phyloP scores from a whole-genome alignment of 2,329 filamentous ascomycete genomes.

The Achaetomium macrosporum region DNA sequence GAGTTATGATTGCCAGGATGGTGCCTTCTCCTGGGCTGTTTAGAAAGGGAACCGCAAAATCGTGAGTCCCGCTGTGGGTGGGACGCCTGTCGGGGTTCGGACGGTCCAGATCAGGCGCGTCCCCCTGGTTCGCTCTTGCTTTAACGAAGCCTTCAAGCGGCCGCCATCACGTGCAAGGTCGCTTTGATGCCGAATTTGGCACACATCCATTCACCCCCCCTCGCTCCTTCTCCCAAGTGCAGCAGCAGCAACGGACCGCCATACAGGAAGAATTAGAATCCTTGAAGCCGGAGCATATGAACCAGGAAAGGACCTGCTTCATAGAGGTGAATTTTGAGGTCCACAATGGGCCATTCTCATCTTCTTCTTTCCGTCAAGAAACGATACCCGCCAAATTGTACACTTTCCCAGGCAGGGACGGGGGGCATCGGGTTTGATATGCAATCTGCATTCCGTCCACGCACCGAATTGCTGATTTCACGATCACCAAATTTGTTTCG shows the following conservation, averaged over 20 bases:
- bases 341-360: too few species aligned
- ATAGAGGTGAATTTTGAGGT: too few species aligned
- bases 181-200: slow-evolving; percentile 12
- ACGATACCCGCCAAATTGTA: too few species aligned
- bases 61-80: slow-evolving; percentile 10
- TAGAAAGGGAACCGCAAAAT: slow-evolving; percentile 12
- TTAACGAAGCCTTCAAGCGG: slow-evolving; percentile 17
- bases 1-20: slow-evolving; percentile 15
- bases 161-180: slow-evolving; percentile 20
- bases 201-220: not conserved
- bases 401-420: too few species aligned
- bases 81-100: slow-evolving; percentile 8
- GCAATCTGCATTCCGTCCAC: too few species aligned
- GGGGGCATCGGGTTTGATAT: too few species aligned
- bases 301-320: too few species aligned
- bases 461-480: slow-evolving; percentile 1
- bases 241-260: too few species aligned
- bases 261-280: too few species aligned
- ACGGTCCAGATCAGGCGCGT: slow-evolving; percentile 21
- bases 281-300: too few species aligned
- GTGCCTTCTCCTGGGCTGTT: slow-evolving; percentile 15
- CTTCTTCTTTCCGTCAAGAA: too few species aligned
- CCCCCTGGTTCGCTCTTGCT: slow-evolving; percentile 10
- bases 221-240: too few species aligned
- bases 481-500: slow-evolving; percentile 4